Evolutionary conservation across 2,329 filamentous ascomycete genomes (phyloP).

Genomic region (Elsinoe fawcettii): DNA sequence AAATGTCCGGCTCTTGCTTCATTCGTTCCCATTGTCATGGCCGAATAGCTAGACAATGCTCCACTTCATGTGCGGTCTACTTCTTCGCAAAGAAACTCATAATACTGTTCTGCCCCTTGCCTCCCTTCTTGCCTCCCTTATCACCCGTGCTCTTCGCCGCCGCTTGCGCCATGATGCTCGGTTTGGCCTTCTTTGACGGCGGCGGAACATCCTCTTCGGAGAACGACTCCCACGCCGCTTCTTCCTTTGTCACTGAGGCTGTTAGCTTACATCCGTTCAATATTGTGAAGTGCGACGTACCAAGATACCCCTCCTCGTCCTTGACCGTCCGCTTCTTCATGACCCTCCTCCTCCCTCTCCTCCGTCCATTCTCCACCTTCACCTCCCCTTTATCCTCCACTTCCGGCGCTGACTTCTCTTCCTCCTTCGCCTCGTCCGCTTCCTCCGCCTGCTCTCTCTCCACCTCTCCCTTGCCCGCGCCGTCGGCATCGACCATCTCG

Average conservation of each 20-base stretch:
- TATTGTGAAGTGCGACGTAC: too few relatives aligned
- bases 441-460: slow-evolving; percentile 50
- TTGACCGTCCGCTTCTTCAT: slow-evolving; percentile 82
- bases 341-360: slow-evolving; percentile 68
- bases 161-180: slow-evolving; percentile 42
- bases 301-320: slow-evolving; percentile 84
- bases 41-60: background rate
- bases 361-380: slow-evolving; percentile 54
- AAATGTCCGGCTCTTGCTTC: too few relatives aligned
- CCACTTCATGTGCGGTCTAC: slow-evolving; percentile 35
- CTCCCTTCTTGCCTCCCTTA: slow-evolving; percentile 24
- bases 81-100: slow-evolving; percentile 92
- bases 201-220: slow-evolving; percentile 72
- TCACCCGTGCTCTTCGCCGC: slow-evolving; percentile 34
- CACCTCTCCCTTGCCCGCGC: slow-evolving; percentile 37
- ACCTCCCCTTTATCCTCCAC: slow-evolving; percentile 36
- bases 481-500: slow-evolving; percentile 23
- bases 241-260: slow-evolving; percentile 69
- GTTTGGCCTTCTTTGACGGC: slow-evolving; percentile 44
- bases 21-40: too few relatives aligned
- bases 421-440: slow-evolving; percentile 25
- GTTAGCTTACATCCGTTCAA: slow-evolving; percentile 13
- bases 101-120: slow-evolving; percentile 64
- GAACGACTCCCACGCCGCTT: slow-evolving; percentile 82
- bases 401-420: slow-evolving; percentile 32